Base-by-base conservation (phyloP, 768 basidiomycete species). In the Peribolospora baueri region DNA sequence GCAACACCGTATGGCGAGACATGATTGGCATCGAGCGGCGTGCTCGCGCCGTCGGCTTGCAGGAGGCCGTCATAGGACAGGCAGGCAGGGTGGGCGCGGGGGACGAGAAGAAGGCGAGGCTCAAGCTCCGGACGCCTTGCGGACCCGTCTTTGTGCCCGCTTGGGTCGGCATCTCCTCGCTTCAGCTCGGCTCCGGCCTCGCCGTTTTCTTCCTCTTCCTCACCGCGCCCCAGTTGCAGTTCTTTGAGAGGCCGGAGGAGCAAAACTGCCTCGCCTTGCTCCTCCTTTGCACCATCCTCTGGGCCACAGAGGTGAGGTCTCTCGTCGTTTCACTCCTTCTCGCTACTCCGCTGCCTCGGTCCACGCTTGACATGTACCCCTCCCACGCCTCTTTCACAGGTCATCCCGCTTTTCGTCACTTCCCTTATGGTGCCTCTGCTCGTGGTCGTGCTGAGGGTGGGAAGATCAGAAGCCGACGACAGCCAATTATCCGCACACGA, bases 361-460 rank as follows among this genome's bases (percentile, higher is more conserved):
- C 25, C 25, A 1, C 25, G 25, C 25, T 25, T 25, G 25, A 25
- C 25, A 25, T 25, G 25, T 25, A 25, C 25, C 25, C 25, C 25
- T 25, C 25, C 25, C 25, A 25, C 25, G 25, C 25, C 25, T 25
- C 25, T 1, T 25, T 3, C 37, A 0, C 60, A 91, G 86, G 87
- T 90, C 36, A 88, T 97, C 57, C 88, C 93, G 2, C 74, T 97
- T 5, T 98, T 97, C 64, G 87, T 91, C n/a, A 98, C 93, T 0
- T 91, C 88, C 3, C 79, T 82, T 60, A 72, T 82, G 51, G 80
- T 97, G 4, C 93, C 93, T 0, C 70, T 91, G 48, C 74, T 95
- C 4, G 75, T 93, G 41, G 81, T 93, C n/a, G 68, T 78, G n/a
- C 69, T 91, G 11, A 76, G 77, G 42, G 82, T 95, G 42, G 74